Evolutionary conservation across 1,284 basidiomycete genomes (phyloP).

Genomic region (Fomitopsis schrenkii): DNA sequence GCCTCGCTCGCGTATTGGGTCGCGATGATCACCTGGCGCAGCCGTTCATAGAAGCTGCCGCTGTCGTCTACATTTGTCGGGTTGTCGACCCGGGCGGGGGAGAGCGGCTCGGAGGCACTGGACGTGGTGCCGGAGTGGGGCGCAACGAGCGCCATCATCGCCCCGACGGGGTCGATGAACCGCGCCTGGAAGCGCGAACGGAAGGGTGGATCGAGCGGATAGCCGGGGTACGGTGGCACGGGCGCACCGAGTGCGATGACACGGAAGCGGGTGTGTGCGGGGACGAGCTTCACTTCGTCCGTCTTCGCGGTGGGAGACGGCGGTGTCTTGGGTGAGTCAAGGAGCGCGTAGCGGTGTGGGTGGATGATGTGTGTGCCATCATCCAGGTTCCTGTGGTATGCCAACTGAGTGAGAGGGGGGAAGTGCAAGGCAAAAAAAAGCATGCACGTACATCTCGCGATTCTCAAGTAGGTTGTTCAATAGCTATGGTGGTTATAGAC

Average conservation of each 20-base stretch:
- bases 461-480: slow-evolving; percentile 67
- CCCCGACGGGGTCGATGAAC: slow-evolving; percentile 56
- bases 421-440: not conserved
- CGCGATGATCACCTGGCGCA: slow-evolving; percentile 53
- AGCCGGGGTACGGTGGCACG: slow-evolving; percentile 62
- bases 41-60: slow-evolving; percentile 32
- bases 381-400: slow-evolving; percentile 49
- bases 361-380: slow-evolving; percentile 73
- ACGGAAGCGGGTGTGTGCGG: slow-evolving; percentile 59
- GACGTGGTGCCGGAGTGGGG: not conserved
- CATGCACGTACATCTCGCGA: slow-evolving; percentile 49
- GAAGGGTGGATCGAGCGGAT: slow-evolving; percentile 65
- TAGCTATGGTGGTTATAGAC: slow-evolving; percentile 30
- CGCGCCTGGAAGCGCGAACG: slow-evolving; percentile 66
- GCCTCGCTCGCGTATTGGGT: slow-evolving; percentile 60
- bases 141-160: slow-evolving; percentile 42
- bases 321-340: slow-evolving; percentile 31
- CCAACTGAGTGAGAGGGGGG: not conserved
- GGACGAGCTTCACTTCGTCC: slow-evolving; percentile 38
- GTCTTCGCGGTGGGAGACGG: slow-evolving; percentile 28
- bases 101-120: not conserved
- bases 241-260: slow-evolving; percentile 64
- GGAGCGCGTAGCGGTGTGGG: slow-evolving; percentile 49
- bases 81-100: slow-evolving; percentile 8
- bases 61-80: not conserved